phyloP scores from a whole-genome alignment of 345 rosid species.

The Lumnitzera littorea region DNA sequence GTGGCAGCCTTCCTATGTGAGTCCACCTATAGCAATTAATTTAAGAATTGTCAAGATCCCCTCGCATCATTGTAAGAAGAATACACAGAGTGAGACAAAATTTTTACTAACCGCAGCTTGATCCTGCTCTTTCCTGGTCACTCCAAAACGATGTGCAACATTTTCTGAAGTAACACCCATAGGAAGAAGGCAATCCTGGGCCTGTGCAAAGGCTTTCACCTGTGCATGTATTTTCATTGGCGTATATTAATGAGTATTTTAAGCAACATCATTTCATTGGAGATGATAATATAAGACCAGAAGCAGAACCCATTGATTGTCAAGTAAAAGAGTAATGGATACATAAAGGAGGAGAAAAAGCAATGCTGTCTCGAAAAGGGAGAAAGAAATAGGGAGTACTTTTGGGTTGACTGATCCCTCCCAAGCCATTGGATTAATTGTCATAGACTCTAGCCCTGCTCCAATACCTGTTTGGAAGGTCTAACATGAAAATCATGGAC shows the following conservation, averaged over 20 bases:
- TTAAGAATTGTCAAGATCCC: neutral
- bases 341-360: neutral
- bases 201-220: conserved; percentile 69
- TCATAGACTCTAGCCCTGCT: conserved; percentile 97
- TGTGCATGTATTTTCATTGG: conserved; percentile 5
- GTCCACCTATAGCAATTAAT: conserved; percentile 43
- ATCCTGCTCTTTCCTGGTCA: conserved; percentile 91
- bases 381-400: conserved; percentile 24
- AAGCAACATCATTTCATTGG: no score
- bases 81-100: conserved; percentile 2
- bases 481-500: neutral
- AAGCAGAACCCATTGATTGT: no score
- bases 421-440: conserved; percentile 73
- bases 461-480: conserved; percentile 58
- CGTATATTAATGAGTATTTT: no score
- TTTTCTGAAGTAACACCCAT: conserved; percentile 98
- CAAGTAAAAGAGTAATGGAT: no score
- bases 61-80: neutral
- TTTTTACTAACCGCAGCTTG: conserved; percentile 79
- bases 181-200: conserved; percentile 85
- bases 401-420: conserved; percentile 80
- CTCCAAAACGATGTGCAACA: conserved; percentile 80
- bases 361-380: neutral
- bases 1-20: conserved; percentile 95
- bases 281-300: no score